A percentile compares a stretch with the other conserved stretches of the same genome.
These are phyloP conservation scores for Oxytropis ochrocephala DNA, from an alignment of 306 rosid species.

Conservation along the genomic window DNA sequence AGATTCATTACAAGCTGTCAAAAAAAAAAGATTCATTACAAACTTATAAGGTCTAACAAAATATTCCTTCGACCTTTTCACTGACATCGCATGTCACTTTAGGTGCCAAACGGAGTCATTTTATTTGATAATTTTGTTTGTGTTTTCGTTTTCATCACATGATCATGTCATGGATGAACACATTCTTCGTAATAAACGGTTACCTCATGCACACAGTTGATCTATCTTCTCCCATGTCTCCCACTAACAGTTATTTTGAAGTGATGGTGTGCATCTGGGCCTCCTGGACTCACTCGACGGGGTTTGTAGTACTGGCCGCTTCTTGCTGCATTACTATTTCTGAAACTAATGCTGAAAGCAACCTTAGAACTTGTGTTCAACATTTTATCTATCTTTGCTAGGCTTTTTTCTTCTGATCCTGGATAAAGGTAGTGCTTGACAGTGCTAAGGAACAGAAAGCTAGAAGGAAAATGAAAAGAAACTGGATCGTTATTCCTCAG, in stretches of 20 bases:
- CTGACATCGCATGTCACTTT: not conserved
- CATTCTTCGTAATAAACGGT: not conserved
- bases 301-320: slow-evolving; percentile 5
- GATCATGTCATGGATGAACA: not conserved
- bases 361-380: not conserved
- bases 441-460: not conserved
- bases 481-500: not conserved
- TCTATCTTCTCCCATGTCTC: slow-evolving; percentile 9
- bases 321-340: slow-evolving; percentile 11
- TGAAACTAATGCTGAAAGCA: slow-evolving; percentile 19
- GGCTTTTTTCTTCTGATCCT: slow-evolving; percentile 7
- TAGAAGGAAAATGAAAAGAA: slow-evolving; percentile 16
- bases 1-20: too few relatives aligned
- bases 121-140: not conserved
- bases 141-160: not conserved
- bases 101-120: not conserved
- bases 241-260: not conserved
- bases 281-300: slow-evolving; percentile 34
- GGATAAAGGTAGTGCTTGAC: slow-evolving; percentile 23
- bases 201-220: not conserved
- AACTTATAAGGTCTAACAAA: not conserved
- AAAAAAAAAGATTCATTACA: slow-evolving; percentile 13
- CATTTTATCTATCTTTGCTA: not conserved
- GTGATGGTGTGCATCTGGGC: slow-evolving; percentile 46
- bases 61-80: not conserved